Conservation (phyloP, 768 basidiomycete species). For the Naematelia encephala region DNA sequence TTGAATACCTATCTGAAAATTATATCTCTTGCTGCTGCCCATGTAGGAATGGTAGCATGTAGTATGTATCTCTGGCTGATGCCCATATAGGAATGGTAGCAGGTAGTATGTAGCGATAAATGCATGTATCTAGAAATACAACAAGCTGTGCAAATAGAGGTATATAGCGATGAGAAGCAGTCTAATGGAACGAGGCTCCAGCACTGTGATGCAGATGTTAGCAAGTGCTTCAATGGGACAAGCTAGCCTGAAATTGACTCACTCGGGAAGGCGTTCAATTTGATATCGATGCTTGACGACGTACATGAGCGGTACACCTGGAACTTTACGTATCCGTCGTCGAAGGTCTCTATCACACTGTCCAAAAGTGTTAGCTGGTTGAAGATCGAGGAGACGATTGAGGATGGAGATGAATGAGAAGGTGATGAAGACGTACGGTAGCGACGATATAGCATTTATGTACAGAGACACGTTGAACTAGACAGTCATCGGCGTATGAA, state of each 20-base stretch:
- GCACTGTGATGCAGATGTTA: conserved; percentile 14
- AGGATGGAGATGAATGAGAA: background rate
- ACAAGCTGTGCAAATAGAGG: background rate
- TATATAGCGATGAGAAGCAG: background rate
- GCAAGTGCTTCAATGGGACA: background rate
- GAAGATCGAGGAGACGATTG: background rate
- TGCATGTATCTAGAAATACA: background rate
- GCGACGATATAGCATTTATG: conserved; percentile 97
- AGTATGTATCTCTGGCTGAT: background rate
- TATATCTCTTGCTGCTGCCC: too few species aligned
- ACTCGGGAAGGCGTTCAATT: conserved; percentile 88
- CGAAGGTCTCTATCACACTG: conserved; percentile 88
- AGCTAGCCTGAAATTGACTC: conserved; percentile 12
- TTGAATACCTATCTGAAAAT: too few species aligned
- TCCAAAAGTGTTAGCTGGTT: background rate
- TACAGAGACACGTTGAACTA: conserved; percentile 89
- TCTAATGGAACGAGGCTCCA: conserved; percentile 26
- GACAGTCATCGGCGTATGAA: conserved; percentile 98
- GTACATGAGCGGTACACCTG: conserved; percentile 93
- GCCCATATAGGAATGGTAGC: background rate
- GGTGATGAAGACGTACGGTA: conserved; percentile 55
- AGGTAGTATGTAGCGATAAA: background rate
- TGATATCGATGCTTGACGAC: conserved; percentile 88
- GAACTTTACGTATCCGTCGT: conserved; percentile 76
- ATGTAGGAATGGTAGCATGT: background rate